These are phyloP conservation scores for Sporisorium reilianum DNA, from an alignment of 1,284 basidiomycete genomes.

Conservation along the genomic window DNA sequence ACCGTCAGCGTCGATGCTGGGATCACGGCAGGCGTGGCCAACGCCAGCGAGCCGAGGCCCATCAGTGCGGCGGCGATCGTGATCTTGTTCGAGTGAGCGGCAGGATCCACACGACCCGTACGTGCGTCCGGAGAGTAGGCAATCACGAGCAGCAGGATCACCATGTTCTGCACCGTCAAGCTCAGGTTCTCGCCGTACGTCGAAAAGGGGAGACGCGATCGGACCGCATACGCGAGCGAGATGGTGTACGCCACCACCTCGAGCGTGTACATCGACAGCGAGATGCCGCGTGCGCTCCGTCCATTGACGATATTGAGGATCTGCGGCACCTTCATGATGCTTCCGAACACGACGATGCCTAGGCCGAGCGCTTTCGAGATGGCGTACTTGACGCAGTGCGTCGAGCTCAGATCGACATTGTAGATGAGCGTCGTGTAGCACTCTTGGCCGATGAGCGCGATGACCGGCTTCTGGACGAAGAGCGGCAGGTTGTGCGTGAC, in stretches of 20 bases:
- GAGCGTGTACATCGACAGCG: constrained; percentile 71
- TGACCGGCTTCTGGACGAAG: constrained; percentile 83
- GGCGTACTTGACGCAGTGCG: constrained; percentile 87
- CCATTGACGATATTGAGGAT: constrained; percentile 74
- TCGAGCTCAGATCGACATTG: constrained; percentile 85
- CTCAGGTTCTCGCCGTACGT: constrained; percentile 79
- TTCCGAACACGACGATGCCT: constrained; percentile 91
- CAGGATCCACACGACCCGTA: constrained; percentile 39
- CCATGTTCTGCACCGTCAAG: constrained; percentile 67
- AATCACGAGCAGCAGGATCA: constrained; percentile 66
- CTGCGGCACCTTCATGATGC: constrained; percentile 96
- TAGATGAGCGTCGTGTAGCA: constrained; percentile 92
- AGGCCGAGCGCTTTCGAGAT: constrained; percentile 92
- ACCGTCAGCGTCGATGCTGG: constrained; percentile 50
- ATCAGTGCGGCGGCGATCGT: constrained; percentile 80
- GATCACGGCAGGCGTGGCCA: constrained; percentile 54
- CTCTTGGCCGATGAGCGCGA: constrained; percentile 81
- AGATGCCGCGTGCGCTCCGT: constrained; percentile 84
- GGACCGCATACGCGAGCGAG: constrained; percentile 81
- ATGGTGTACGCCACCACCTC: constrained; percentile 89
- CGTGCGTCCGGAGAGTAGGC: constrained; percentile 52
- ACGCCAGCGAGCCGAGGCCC: constrained; percentile 79
- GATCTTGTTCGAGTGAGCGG: constrained; percentile 49
- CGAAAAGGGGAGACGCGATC: constrained; percentile 88
- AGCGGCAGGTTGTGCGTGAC: constrained; percentile 77